phyloP scores from a whole-genome alignment of 2,329 filamentous ascomycete genomes.

The Aspergillus viridinutans region DNA sequence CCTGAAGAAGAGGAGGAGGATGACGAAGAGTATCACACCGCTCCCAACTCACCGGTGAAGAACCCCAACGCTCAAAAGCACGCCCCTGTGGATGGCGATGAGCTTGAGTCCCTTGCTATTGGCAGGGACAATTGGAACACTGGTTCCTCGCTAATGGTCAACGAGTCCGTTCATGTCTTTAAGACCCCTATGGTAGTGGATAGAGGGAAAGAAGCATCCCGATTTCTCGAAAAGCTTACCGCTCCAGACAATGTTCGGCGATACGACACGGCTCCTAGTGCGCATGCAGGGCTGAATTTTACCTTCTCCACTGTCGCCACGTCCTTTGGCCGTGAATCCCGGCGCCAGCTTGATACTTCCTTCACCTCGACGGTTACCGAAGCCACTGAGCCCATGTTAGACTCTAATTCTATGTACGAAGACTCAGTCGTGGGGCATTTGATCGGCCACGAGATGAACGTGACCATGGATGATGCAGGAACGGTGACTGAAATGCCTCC shows the following conservation, averaged over 20 bases:
- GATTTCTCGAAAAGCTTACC: conserved; percentile 17
- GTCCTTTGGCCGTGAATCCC: conserved; percentile 10
- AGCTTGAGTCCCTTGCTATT: neutral
- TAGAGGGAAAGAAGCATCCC: conserved; percentile 1
- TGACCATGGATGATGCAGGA: conserved; percentile 5
- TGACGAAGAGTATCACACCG: conserved; percentile 27
- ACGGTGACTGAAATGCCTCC: neutral
- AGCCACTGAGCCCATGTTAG: conserved; percentile 21
- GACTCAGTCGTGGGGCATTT: conserved; percentile 22
- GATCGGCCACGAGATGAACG: conserved; percentile 15
- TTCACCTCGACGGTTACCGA: conserved; percentile 25
- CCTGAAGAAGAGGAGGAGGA: conserved; percentile 21
- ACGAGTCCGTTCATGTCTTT: neutral
- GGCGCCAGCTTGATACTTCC: conserved; percentile 14
- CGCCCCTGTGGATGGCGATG: neutral
- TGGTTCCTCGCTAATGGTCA: neutral
- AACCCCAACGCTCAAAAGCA: neutral
- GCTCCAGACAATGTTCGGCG: conserved; percentile 12
- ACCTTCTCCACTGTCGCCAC: conserved; percentile 24
- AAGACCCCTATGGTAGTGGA: conserved; percentile 3
- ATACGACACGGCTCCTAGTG: conserved; percentile 14
- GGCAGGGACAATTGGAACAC: neutral
- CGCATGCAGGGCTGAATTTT: conserved; percentile 6
- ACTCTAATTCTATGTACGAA: conserved; percentile 23
- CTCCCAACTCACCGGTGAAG: conserved; percentile 27